Conservation (phyloP, 192 early-diverging fungal genomes). For the Coemansia sp. region DNA sequence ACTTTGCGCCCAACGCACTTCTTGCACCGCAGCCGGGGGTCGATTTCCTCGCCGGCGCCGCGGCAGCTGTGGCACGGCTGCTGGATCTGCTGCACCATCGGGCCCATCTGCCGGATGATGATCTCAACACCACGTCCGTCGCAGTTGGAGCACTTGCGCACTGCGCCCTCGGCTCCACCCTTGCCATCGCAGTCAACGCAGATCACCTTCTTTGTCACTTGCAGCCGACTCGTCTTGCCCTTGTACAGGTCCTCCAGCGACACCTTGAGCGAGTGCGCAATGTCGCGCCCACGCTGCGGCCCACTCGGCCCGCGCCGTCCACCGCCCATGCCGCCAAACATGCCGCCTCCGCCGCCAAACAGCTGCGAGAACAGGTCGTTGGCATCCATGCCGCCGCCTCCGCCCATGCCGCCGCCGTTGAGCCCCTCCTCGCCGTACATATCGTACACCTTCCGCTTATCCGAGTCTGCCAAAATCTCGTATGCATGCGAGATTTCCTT, state of each 20-base stretch:
- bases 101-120: constrained; percentile 92
- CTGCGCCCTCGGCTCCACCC: constrained; percentile 94
- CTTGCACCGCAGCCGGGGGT: constrained; percentile 88
- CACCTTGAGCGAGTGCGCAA: constrained; percentile 75
- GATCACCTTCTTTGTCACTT: constrained; percentile 90
- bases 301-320: constrained; percentile 65
- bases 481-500: constrained; percentile 99
- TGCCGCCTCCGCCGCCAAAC: constrained; percentile 87
- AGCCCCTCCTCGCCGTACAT: constrained; percentile 86
- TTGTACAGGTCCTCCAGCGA: constrained; percentile 93
- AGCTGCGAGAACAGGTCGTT: constrained; percentile 96
- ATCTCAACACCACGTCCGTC: constrained; percentile 88
- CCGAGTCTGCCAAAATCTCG: constrained; percentile 88
- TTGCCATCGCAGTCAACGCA: constrained; percentile 90
- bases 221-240: constrained; percentile 92
- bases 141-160: constrained; percentile 80
- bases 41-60: constrained; percentile 90
- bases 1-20: constrained; percentile 89
- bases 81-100: constrained; percentile 99
- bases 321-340: constrained; percentile 74
- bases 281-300: constrained; percentile 96
- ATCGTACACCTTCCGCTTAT: constrained; percentile 92
- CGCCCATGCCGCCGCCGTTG: constrained; percentile 73
- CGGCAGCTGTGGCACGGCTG: constrained; percentile 90
- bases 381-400: constrained; percentile 69